phyloP scores from a whole-genome alignment of 495 filamentous ascomycete genomes.

The Aspergillus nidulans region DNA sequence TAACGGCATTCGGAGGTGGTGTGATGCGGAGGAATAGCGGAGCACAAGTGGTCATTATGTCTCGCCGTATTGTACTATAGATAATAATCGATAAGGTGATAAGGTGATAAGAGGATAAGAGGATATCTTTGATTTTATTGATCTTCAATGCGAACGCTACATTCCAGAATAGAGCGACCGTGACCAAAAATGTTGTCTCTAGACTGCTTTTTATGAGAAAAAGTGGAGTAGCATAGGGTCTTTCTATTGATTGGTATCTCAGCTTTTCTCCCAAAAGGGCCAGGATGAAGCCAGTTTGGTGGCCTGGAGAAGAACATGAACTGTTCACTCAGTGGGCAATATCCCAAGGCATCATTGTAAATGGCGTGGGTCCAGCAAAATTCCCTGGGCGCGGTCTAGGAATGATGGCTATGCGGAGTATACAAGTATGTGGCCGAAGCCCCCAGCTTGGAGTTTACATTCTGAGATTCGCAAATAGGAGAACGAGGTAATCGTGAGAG shows the following conservation, averaged over 20 bases:
- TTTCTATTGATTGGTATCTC: not conserved
- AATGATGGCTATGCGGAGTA: constrained; percentile 60
- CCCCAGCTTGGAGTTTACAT: not conserved
- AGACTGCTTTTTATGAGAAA: not conserved
- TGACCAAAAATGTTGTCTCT: not conserved
- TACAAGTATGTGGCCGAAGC: constrained; percentile 48
- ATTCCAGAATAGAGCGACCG: not conserved
- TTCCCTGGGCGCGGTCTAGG: constrained; percentile 70
- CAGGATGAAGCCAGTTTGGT: constrained; percentile 33
- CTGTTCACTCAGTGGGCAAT: constrained; percentile 61
- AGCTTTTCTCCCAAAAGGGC: not conserved
- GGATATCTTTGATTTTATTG: not conserved
- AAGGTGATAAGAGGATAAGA: not conserved
- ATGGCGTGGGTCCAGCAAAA: constrained; percentile 53
- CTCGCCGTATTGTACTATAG: constrained; percentile 20
- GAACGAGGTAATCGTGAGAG: constrained; percentile 53
- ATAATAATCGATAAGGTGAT: constrained; percentile 17
- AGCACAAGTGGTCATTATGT: constrained; percentile 16
- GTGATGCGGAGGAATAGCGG: constrained; percentile 23
- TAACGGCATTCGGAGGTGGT: constrained; percentile 17
- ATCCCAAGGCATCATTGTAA: constrained; percentile 51
- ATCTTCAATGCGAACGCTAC: no score
- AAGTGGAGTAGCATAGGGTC: not conserved
- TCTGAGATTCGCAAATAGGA: constrained; percentile 23
- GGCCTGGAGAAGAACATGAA: constrained; percentile 43